Conservation (phyloP, 2,329 filamentous ascomycete species). For the Sporothrix sp. region DNA sequence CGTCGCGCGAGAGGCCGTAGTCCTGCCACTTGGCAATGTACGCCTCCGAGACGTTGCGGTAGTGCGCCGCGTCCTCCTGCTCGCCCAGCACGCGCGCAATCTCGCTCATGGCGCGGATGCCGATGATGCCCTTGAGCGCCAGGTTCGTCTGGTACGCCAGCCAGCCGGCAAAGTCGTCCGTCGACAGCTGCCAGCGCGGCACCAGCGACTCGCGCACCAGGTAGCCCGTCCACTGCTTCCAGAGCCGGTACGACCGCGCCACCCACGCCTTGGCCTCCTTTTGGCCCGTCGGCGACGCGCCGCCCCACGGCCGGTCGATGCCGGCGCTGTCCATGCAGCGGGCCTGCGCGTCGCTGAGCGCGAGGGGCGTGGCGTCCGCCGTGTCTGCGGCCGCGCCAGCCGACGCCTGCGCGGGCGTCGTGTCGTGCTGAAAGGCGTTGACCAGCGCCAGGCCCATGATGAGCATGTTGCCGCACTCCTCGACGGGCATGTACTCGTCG, state of each 20-base stretch:
- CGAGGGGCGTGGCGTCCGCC: conserved; percentile 7
- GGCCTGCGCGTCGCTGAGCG: conserved; percentile 9
- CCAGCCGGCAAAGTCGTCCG: conserved; percentile 71
- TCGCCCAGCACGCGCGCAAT: conserved; percentile 52
- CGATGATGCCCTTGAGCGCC: conserved; percentile 66
- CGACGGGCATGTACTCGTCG: conserved; percentile 65
- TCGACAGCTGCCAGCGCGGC: conserved; percentile 63
- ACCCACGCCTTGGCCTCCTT: conserved; percentile 32
- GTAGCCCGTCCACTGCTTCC: conserved; percentile 68
- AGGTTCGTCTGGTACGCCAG: conserved; percentile 66
- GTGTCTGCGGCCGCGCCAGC: conserved; percentile 16
- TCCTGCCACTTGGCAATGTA: conserved; percentile 65
- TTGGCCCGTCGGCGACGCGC: conserved; percentile 33
- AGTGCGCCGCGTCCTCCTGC: conserved; percentile 48
- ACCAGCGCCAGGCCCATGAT: conserved; percentile 57
- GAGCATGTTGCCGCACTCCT: conserved; percentile 65
- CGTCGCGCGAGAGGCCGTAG: conserved; percentile 56
- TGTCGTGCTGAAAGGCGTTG: conserved; percentile 58
- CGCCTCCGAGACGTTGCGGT: conserved; percentile 50
- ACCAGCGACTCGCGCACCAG: conserved; percentile 60
- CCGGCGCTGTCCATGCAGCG: conserved; percentile 19
- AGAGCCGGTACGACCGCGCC: conserved; percentile 52
- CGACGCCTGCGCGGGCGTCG: conserved; percentile 39
- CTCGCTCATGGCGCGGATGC: conserved; percentile 68
- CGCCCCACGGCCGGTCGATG: conserved; percentile 41